Percentiles rank a stretch among this genome's conserved stretches.
Evolutionary conservation across 441 rosid genomes (phyloP).

Genomic region (Bocquillonia castaneifolia): DNA sequence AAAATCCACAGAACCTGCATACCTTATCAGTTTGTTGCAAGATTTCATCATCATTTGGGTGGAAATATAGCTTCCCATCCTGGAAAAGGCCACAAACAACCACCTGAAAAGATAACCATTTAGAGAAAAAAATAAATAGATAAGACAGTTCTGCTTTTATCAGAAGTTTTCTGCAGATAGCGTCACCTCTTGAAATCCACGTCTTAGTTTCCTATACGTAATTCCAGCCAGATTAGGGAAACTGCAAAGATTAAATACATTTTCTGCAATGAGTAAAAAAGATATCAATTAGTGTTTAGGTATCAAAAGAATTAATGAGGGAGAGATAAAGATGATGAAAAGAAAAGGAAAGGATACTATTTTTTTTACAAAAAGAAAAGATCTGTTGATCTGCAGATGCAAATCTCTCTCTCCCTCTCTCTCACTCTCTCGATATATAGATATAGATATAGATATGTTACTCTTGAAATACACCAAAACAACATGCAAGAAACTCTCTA

Average conservation of each 20-base stretch:
- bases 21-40: constrained; percentile 72
- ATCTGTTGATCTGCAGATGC: no score
- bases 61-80: constrained; percentile 66
- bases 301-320: no score
- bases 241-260: constrained; percentile 77
- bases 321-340: no score
- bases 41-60: constrained; percentile 82
- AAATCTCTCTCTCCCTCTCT: no score
- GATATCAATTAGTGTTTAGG: constrained; percentile 27
- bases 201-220: constrained; percentile 61
- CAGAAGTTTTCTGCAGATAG: constrained; percentile 13
- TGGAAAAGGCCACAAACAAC: constrained; percentile 89
- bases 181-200: constrained; percentile 71
- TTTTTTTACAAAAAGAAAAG: no score
- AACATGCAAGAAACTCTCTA: neutral
- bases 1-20: constrained; percentile 25
- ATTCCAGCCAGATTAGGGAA: constrained; percentile 67
- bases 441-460: no score
- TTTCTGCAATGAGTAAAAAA: constrained; percentile 62
- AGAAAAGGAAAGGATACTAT: no score
- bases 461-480: neutral
- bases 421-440: no score
- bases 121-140: constrained; percentile 10
- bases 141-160: constrained; percentile 18
- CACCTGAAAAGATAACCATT: constrained; percentile 49